Base-by-base conservation (phyloP, 2,329 filamentous ascomycete species). In the Pseudogymnoascus sp. region DNA sequence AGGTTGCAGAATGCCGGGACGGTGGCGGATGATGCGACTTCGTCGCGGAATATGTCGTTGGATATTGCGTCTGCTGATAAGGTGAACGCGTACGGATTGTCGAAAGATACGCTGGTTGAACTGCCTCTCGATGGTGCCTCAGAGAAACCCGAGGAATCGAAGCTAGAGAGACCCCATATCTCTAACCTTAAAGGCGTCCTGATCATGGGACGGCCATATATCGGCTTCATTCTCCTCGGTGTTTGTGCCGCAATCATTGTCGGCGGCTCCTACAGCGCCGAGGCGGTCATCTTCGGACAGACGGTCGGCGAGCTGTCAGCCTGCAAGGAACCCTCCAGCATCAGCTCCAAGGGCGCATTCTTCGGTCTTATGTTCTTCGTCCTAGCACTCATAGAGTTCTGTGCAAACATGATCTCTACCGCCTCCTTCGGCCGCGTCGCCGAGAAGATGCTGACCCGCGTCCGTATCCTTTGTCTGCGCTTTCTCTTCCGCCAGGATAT, bases 401-500 rank as follows among this genome's bases (percentile, higher is more conserved):
- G 84, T 43, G 84, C 83, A 67, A 88, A 90, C 66, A 74, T 84
- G 4, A 77, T 80, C 31, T 87, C 84, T 59, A 81, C 79, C 73
- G 78, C 78, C 0, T 74, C 75, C 24, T 83, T 76, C 66, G 84
- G 84, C 2, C 77, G 78, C 63, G 78, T 85, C 0, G 83, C 87
- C 0, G 87, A 91, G 71, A 84, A 86, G 66, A 75, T 89, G 1
- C 77, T 90, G 1, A 87, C 85, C 71, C 82, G 79, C 50, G 81
- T 89, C 8, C 80, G 87, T 61, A 81, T 88, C 2, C 73, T 88
- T 1, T 87, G 85, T 0, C 84, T 90, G 70, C 81, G 85, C 2
- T 84, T 87, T 0, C 74, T 90, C 1, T 81, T 89, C 60, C 78
- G 84, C 64, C 87, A 90, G 73, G 84, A 86, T 65, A 75, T 89